Evolutionary conservation across 2,329 filamentous ascomycete genomes (phyloP).

Genomic region (Trichoderma hamatum): DNA sequence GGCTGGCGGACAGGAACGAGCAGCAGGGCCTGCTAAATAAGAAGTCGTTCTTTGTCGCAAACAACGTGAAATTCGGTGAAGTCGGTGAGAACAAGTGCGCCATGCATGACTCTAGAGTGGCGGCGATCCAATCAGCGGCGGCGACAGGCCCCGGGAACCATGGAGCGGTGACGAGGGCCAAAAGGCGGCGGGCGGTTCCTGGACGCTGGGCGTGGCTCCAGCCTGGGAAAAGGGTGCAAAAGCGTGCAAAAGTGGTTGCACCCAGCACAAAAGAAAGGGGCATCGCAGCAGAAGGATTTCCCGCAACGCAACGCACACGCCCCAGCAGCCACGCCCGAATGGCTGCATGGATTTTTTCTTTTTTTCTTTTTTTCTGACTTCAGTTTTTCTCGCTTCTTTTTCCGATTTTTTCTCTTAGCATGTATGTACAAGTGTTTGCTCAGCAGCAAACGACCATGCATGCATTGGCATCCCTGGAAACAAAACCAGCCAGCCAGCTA

Average conservation of each 20-base stretch:
- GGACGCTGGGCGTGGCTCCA: conserved; percentile 27
- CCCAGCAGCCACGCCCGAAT: conserved; percentile 11
- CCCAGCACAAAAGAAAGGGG: conserved; percentile 19
- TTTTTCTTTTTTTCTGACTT: not conserved
- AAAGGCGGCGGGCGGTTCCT: conserved; percentile 28
- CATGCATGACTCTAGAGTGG: conserved; percentile 29
- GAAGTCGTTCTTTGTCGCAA: conserved; percentile 22
- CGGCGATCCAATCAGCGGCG: conserved; percentile 31
- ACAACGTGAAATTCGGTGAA: conserved; percentile 37
- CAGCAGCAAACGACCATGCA: not conserved
- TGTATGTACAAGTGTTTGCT: not conserved
- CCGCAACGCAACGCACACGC: not conserved
- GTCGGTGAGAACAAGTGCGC: conserved; percentile 36
- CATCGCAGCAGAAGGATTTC: conserved; percentile 13
- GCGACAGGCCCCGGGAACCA: conserved; percentile 28
- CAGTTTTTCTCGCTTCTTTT: not conserved
- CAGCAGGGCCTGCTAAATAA: conserved; percentile 21
- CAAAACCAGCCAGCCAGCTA: not conserved
- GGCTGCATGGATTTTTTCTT: not conserved
- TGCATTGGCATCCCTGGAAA: not conserved
- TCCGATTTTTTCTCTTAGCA: not conserved
- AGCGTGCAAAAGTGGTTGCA: conserved; percentile 21
- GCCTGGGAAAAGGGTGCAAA: not conserved
- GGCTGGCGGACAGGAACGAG: conserved; percentile 9
- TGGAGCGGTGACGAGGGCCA: conserved; percentile 31